These are phyloP conservation scores for Fusarium illudens DNA, from an alignment of 2,329 filamentous ascomycete species.

Conservation along the genomic window DNA sequence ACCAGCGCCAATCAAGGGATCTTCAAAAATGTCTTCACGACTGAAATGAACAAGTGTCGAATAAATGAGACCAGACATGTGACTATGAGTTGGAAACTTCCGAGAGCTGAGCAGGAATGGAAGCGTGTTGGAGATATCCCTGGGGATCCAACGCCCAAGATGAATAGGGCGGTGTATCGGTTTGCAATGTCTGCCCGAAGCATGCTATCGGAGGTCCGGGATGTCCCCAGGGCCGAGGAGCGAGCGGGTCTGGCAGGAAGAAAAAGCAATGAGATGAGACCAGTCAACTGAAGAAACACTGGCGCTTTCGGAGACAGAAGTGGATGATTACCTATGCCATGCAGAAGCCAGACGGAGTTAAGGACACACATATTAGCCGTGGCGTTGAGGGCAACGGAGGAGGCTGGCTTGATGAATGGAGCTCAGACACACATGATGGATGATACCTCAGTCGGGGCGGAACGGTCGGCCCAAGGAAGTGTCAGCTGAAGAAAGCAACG, in stretches of 20 bases:
- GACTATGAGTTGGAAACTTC: constrained; percentile 12
- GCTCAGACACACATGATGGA: constrained; percentile 20
- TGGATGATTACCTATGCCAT: neutral
- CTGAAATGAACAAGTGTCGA: constrained; percentile 39
- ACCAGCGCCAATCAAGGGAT: constrained; percentile 65
- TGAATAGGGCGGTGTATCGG: constrained; percentile 2
- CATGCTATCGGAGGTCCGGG: constrained; percentile 18
- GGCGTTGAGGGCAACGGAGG: neutral
- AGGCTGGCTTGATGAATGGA: constrained; percentile 5
- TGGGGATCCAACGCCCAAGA: constrained; percentile 12
- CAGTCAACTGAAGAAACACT: neutral
- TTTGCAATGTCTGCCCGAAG: neutral
- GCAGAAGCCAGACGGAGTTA: constrained; percentile 1
- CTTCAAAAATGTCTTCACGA: constrained; percentile 46
- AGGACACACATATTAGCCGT: constrained; percentile 1
- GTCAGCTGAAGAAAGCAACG: constrained; percentile 12
- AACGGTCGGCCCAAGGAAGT: constrained; percentile 1
- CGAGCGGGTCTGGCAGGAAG: constrained; percentile 6
- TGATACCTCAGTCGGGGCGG: constrained; percentile 21
- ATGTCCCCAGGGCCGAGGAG: constrained; percentile 14
- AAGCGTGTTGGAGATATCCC: constrained; percentile 26
- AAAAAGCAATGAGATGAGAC: neutral
- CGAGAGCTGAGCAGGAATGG: constrained; percentile 6
- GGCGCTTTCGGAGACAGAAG: constrained; percentile 5
- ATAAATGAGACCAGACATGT: constrained; percentile 6